A percentile compares a stretch with the other conserved stretches of the same genome.
Evolutionary conservation across 306 rosid species (phyloP).

Genomic region (Prunus kanzakura): DNA sequence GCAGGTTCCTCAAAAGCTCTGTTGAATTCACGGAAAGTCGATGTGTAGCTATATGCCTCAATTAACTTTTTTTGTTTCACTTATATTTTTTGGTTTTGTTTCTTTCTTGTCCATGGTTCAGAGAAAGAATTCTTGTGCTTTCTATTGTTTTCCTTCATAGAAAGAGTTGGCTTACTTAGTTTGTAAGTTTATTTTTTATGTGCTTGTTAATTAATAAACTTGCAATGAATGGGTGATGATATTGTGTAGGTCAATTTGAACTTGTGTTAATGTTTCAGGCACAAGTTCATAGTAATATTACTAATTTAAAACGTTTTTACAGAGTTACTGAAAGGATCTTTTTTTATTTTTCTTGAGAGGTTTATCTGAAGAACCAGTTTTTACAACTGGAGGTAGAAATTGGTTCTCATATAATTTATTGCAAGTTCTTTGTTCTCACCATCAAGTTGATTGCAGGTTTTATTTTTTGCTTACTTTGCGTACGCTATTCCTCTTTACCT

Average conservation of each 20-base stretch:
- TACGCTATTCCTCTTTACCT: no score
- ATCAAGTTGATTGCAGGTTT: no score
- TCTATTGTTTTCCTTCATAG: neutral
- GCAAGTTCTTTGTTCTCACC: no score
- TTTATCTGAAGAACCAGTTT: no score
- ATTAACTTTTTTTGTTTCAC: neutral
- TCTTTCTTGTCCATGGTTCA: constrained; percentile 2
- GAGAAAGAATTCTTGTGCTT: constrained; percentile 5
- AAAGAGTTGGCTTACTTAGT: neutral
- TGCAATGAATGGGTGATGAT: neutral
- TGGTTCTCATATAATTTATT: no score
- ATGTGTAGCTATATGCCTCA: neutral
- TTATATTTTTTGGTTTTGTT: neutral
- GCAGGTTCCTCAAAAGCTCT: constrained; percentile 48
- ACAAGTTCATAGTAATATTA: neutral
- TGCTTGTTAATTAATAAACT: neutral
- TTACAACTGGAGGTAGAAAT: no score
- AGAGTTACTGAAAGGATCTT: neutral
- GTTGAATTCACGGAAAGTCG: constrained; percentile 11
- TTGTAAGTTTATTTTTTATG: neutral
- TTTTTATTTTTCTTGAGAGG: neutral
- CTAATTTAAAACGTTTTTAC: neutral
- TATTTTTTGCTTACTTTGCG: no score
- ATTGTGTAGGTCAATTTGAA: neutral
- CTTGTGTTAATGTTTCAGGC: neutral